Base-by-base conservation (phyloP, 2,329 filamentous ascomycete genomes). In the Ascochyta fabae region DNA sequence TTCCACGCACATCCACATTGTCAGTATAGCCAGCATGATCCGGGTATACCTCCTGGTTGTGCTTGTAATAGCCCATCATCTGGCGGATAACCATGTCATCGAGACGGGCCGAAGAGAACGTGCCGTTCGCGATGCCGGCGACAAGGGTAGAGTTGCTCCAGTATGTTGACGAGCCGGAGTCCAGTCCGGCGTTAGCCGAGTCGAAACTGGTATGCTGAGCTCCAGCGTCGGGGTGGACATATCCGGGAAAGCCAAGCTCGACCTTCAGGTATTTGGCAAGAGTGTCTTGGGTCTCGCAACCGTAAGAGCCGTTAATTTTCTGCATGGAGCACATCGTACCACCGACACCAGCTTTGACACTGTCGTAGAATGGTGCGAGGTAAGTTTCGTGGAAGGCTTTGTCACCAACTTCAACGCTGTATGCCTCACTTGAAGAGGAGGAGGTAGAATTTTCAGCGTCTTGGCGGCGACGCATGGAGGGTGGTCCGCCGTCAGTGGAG, bases 371-470 rank as follows among this genome's bases (percentile, higher is more conserved):
- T 0, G 86, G 86, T 79, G 84, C 88, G 1, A 85, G 77, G 48
- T 89, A 89, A 15, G 83, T 77, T 68, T 88, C 86, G 59, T 88
- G 85, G 31, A 88, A 75, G 0, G 85, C 85, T 58, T 82, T 81
- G 67, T 88, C 86, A 53, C 88, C 86, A 3, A 87, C 76, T 59
- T 87, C 86, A 35, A 41, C 45, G 34, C 43, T 50, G 42, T 56
- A 56, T 15, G 53, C 47, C 15, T 40, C 34, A 84, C 79, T 72
- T 51, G 72, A 23, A 29, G 55, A 22, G 2, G 40, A 56, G 39
- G 70, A 65, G 51, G 65, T 56, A 4, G 51, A 48, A 56, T 82
- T 56, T 86, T 84, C 69, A 86, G 84, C 62, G 86, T 84, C 47
- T 86, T 57, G 54, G 40, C 50, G 47, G 31, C 53, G 53, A 12